Evolutionary conservation across 2,329 filamentous ascomycete genomes (phyloP).

Genomic region (Paramyrothecium roridum): DNA sequence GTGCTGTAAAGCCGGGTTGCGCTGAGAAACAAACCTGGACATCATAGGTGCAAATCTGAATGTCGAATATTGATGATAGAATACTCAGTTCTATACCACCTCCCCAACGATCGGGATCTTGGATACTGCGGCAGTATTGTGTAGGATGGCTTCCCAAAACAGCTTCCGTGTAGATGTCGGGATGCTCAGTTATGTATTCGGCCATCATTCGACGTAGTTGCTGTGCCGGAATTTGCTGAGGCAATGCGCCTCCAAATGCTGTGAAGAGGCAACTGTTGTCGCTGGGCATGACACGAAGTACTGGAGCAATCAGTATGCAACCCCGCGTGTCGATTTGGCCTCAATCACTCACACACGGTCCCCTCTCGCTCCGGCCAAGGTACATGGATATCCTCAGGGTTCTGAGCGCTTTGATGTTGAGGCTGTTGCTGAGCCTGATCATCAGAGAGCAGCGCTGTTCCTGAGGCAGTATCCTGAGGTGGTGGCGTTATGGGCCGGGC

Average conservation of each 20-base stretch:
- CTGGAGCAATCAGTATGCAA: slow-evolving; percentile 28
- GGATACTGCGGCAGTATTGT: slow-evolving; percentile 80
- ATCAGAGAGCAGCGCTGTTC: background rate
- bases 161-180: slow-evolving; percentile 69
- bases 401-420: slow-evolving; percentile 6
- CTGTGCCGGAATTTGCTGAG: slow-evolving; percentile 45
- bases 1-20: background rate
- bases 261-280: slow-evolving; percentile 95
- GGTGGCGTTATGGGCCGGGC: slow-evolving; percentile 8
- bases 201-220: slow-evolving; percentile 75
- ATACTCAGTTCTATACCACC: slow-evolving; percentile 88
- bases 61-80: slow-evolving; percentile 76
- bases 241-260: slow-evolving; percentile 78
- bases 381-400: slow-evolving; percentile 33
- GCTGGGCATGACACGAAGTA: slow-evolving; percentile 92
- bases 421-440: background rate
- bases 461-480: background rate
- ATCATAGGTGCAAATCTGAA: slow-evolving; percentile 83
- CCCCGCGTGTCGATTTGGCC: too few species aligned
- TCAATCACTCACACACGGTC: slow-evolving; percentile 38
- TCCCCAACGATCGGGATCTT: slow-evolving; percentile 79
- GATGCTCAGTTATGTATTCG: slow-evolving; percentile 70
- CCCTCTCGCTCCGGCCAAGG: slow-evolving; percentile 48
- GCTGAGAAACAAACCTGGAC: slow-evolving; percentile 48
- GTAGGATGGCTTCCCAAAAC: slow-evolving; percentile 71